Evolutionary conservation across 768 basidiomycete genomes (phyloP), one percentile per base, ranked within the genome.

Genomic region (Phlegmacium glaucopus): DNA sequence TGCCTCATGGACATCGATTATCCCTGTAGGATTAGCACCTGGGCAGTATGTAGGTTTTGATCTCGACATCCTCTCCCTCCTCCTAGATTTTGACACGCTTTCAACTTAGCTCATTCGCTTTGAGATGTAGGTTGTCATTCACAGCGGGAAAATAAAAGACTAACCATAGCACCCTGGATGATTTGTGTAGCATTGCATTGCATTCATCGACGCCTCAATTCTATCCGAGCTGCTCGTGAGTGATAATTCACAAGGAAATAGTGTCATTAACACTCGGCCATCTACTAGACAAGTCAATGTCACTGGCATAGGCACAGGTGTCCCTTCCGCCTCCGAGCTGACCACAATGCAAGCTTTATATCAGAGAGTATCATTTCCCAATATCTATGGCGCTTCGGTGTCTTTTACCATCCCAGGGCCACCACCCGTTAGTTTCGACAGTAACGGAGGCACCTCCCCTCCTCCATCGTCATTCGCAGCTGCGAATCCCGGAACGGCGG

Each of bases 211-310:
- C 60, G 15, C 72, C 75, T 2, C 76, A 77, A 57, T 73, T 68
- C 56, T 75, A 77, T 49, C 75, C 75, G 6, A 72, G 72, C 45
- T 77, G 76, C 71, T 62, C 66, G 77, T 77, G 56, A 65, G 75
- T 66, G 22, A 9, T 40, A 48, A 22, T 22, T 47, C 45, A 30
- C 52, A 44, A 42, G 32, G 39, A 36, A 45, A 37, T 43, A 38
- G 42, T 44, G 18, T n/a, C 16, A 15, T 42, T 44, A 47, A 37
- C 18, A 47, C 13, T 45, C 25, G n/a, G 42, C 47, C 29, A 48
- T 44, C 40, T 46, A 39, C n/a, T 44, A 69, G 69, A 5, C 68
- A 72, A 59, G 47, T 72, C 47, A 61, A 63, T 16, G 64, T 72
- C 17, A 68, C 58, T 53, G 69, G 71, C 25, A 55, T 66, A 53